Conservation (phyloP, 495 filamentous ascomycete genomes). For the Aspergillus conjunctus region DNA sequence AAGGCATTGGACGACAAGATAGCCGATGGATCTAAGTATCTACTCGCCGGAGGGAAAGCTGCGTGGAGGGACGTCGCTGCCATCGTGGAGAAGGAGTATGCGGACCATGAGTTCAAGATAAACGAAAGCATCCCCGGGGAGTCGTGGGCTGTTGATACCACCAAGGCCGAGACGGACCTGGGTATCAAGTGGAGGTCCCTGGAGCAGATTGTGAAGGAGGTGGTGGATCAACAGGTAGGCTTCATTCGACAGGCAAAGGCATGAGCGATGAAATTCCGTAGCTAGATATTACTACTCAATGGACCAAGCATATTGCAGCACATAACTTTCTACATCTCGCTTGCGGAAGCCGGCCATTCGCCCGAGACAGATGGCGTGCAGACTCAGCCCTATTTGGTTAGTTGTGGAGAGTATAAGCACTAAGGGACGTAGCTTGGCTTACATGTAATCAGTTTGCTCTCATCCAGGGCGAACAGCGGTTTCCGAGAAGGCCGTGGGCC, state of each 20-base stretch:
- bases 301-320: not conserved
- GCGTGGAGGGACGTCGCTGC: slow-evolving; percentile 33
- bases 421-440: not conserved
- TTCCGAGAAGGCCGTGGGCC: not conserved
- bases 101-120: slow-evolving; percentile 29
- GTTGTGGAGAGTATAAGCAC: not conserved
- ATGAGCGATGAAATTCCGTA: not conserved
- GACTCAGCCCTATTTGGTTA: not conserved
- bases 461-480: not conserved
- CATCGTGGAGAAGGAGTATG: slow-evolving; percentile 35
- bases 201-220: slow-evolving; percentile 36
- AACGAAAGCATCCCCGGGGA: slow-evolving; percentile 21
- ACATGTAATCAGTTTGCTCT: not conserved
- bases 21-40: slow-evolving; percentile 29
- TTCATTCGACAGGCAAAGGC: slow-evolving; percentile 1
- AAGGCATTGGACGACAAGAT: slow-evolving; percentile 32
- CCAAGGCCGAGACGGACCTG: slow-evolving; percentile 52
- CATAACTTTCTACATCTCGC: not conserved
- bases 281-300: not conserved
- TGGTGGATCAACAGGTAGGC: slow-evolving; percentile 42
- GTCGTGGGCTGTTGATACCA: slow-evolving; percentile 55
- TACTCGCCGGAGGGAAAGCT: slow-evolving; percentile 28
- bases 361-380: not conserved
- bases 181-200: slow-evolving; percentile 38
- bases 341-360: not conserved